These are phyloP conservation scores for Wickerhamomyces subpelliculosus DNA, from an alignment of 805 yeast genomes.

Conservation along the genomic window DNA sequence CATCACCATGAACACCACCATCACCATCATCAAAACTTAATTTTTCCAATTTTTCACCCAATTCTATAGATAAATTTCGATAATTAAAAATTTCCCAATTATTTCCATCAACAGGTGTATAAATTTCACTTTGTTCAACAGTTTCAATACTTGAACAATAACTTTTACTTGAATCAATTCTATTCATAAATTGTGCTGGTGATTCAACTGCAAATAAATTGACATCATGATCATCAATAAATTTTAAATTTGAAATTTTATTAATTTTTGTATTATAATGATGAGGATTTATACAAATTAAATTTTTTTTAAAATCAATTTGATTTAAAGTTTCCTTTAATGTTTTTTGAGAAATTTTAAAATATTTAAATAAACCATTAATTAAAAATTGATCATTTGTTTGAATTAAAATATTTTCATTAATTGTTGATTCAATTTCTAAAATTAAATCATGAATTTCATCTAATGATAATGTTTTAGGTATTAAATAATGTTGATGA, in stretches of 20 bases:
- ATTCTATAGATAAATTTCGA: too few relatives aligned
- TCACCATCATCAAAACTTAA: too few relatives aligned
- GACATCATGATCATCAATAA: too few relatives aligned
- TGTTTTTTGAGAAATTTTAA: slow-evolving; percentile 4
- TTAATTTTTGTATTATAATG: too few relatives aligned
- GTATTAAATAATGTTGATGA: background rate
- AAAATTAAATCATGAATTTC: slow-evolving; percentile 17
- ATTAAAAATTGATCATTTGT: slow-evolving; percentile 14
- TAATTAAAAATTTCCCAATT: too few relatives aligned
- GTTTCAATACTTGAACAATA: too few relatives aligned
- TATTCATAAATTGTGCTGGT: background rate
- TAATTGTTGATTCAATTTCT: slow-evolving; percentile 10
- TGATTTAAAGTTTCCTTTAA: background rate
- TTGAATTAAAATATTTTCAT: slow-evolving; percentile 14
- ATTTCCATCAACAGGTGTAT: too few relatives aligned
- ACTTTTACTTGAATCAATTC: too few relatives aligned
- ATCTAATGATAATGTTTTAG: slow-evolving; percentile 6
- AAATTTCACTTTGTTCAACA: too few relatives aligned
- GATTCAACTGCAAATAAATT: background rate
- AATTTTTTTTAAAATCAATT: slow-evolving; percentile 8
- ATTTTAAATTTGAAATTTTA: too few relatives aligned
- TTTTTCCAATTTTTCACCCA: too few relatives aligned
- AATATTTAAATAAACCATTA: slow-evolving; percentile 18
- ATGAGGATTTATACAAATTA: slow-evolving; percentile 18
- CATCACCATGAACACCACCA: too few relatives aligned